Percentiles rank a stretch among this genome's conserved stretches.
phyloP scores from a whole-genome alignment of 2,329 filamentous ascomycete genomes.

The Scortechinia acanthostroma region DNA sequence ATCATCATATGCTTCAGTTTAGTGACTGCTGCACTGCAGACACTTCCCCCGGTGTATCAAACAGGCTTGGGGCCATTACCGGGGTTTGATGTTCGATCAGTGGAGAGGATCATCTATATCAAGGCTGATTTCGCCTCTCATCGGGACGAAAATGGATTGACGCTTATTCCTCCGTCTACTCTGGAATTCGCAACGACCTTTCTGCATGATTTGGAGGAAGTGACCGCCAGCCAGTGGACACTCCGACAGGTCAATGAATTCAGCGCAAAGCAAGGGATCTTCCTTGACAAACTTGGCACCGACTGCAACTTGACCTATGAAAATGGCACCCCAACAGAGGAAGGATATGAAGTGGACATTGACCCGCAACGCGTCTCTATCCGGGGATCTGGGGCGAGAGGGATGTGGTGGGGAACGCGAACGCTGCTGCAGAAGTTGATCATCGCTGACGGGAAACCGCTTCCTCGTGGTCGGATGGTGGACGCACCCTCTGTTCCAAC shows the following conservation, averaged over 20 bases:
- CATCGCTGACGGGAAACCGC: conserved; percentile 18
- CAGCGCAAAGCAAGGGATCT: conserved; percentile 24
- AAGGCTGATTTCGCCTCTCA: conserved; percentile 22
- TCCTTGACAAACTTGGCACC: conserved; percentile 24
- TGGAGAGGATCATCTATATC: conserved; percentile 28
- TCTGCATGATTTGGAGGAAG: conserved; percentile 27
- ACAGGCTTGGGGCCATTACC: too few species aligned
- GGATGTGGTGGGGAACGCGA: conserved; percentile 37
- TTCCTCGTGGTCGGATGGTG: conserved; percentile 13
- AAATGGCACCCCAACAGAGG: conserved; percentile 33
- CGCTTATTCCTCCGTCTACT: conserved; percentile 39
- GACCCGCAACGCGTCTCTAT: conserved; percentile 20
- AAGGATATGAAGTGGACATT: conserved; percentile 37
- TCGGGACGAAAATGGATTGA: conserved; percentile 34
- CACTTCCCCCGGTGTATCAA: conserved; percentile 22
- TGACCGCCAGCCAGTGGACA: conserved; percentile 30
- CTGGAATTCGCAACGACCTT: conserved; percentile 38
- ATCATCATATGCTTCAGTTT: too few species aligned
- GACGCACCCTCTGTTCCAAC: conserved; percentile 34
- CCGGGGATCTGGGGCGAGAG: conserved; percentile 29
- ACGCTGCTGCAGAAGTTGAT: conserved; percentile 31
- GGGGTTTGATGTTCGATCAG: conserved; percentile 13
- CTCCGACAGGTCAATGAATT: conserved; percentile 24
- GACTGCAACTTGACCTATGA: conserved; percentile 30
- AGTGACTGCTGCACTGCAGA: conserved; percentile 22